Evolutionary conservation across 1,284 basidiomycete genomes (phyloP).

Genomic region (Rhodotorula sp.): DNA sequence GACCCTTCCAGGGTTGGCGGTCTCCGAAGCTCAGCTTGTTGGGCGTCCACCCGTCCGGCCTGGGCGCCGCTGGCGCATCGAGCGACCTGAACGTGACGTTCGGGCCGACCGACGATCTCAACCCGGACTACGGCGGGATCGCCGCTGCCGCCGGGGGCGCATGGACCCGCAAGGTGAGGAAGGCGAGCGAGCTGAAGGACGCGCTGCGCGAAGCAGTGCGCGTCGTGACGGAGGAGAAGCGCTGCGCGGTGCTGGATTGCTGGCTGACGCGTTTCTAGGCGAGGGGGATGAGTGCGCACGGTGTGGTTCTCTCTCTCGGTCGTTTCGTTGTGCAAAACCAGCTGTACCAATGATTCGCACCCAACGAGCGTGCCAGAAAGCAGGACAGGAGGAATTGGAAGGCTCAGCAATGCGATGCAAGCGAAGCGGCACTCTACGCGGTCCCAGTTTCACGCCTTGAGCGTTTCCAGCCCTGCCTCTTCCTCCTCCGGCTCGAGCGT

Average conservation of each 20-base stretch:
- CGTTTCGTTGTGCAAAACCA: no score
- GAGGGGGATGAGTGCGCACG: neutral
- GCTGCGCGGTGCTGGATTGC: constrained; percentile 65
- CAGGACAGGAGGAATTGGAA: no score
- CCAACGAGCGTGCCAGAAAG: neutral
- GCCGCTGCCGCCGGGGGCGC: constrained; percentile 64
- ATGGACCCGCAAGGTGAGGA: constrained; percentile 60
- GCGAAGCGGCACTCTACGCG: neutral
- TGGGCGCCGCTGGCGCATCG: constrained; percentile 58
- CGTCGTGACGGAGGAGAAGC: constrained; percentile 61
- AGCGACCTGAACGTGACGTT: constrained; percentile 64
- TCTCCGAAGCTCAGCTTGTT: constrained; percentile 67
- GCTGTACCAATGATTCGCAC: no score
- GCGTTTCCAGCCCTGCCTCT: constrained; percentile 13
- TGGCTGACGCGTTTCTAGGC: constrained; percentile 38
- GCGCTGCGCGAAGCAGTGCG: constrained; percentile 59
- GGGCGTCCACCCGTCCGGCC: constrained; percentile 63
- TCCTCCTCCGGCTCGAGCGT: constrained; percentile 28
- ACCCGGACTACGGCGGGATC: constrained; percentile 62
- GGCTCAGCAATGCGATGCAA: no score
- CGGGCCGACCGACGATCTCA: constrained; percentile 54
- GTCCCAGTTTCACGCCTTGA: neutral
- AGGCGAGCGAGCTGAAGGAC: constrained; percentile 52
- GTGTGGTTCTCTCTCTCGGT: no score
- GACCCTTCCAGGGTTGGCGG: constrained; percentile 48